Base-by-base conservation (phyloP, 345 rosid genomes). In the Atalantia buxifolia region DNA sequence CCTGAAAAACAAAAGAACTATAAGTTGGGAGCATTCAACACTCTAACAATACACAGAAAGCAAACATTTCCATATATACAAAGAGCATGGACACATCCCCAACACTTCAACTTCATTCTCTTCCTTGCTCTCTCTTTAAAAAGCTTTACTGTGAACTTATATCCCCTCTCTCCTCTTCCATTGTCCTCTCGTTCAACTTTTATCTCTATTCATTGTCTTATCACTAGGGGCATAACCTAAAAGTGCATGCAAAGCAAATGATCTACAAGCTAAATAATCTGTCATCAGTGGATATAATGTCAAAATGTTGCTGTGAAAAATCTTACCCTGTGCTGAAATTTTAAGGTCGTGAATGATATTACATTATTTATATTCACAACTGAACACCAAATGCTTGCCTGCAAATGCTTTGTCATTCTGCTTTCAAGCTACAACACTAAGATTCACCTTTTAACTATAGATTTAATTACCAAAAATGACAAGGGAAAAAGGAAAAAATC, bases 1-100 rank as follows among this genome's bases (percentile, higher is more conserved):
- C 92, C 98, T 96, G 82, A 81, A 71, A 82, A 71, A 71, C 72
- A 72, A 84, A 63, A 55, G 63, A 60, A 62, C 9, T 33, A 77
- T 60, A n/a, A 64, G 77, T 38, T 60, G 66, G 55, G 42, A 71
- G 70, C 61, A 65, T 24, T 13, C 56, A 1, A 30, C 12, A 40
- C 69, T 19, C 19, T 18, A 48, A 13, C 30, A 33, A 19, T 2
- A 42, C 12, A 79, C 5, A 10, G 35, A 57, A 59, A 56, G 64
- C 12, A 59, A 57, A 72, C 61, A 28, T 53, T 30, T 71, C 62
- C 33, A 22, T n/a, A 4, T 22, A 21, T 16, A 71, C 28, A 70
- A 50, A 28, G 50, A 48, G 36, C 16, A 30, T 7, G 22, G 33
- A 24, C 21, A 70, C 36, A 18, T 28, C 27, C 36, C 33, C 25